A percentile compares a stretch with the other conserved stretches of the same genome.
These are phyloP conservation scores for Talaromyces islandicus DNA, from an alignment of 2,329 filamentous ascomycete genomes.

Conservation along the genomic window DNA sequence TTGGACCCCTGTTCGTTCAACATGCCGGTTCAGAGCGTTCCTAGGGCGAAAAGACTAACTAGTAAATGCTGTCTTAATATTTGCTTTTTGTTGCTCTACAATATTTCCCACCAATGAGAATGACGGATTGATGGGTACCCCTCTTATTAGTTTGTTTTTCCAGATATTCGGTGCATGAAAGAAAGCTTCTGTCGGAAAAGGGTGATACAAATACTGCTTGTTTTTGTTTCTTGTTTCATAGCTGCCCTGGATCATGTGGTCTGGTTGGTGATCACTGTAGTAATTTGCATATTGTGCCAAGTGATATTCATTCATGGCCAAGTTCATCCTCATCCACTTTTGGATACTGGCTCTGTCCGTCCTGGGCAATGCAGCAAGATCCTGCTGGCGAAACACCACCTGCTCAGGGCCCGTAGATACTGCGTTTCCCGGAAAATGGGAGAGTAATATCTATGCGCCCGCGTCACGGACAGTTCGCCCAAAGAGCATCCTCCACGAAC, in stretches of 20 bases:
- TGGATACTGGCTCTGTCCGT: slow-evolving; percentile 14
- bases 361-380: slow-evolving; percentile 13
- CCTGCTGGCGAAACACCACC: slow-evolving; percentile 51
- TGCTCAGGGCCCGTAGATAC: slow-evolving; percentile 47
- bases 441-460: slow-evolving; percentile 53
- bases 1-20: not conserved
- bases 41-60: not conserved
- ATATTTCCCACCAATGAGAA: not conserved
- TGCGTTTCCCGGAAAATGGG: slow-evolving; percentile 54
- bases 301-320: not conserved
- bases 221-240: not conserved
- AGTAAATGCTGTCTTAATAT: not conserved
- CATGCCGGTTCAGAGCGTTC: not conserved
- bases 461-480: slow-evolving; percentile 47
- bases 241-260: not conserved
- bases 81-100: not conserved
- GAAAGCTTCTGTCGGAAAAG: not conserved
- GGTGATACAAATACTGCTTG: not conserved
- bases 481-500: slow-evolving; percentile 34
- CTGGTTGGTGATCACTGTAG: not conserved
- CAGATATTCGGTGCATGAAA: not conserved
- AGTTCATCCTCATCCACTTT: not conserved
- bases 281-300: not conserved
- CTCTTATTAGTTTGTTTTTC: not conserved
- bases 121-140: not conserved